Evolutionary conservation across 2,329 filamentous ascomycete genomes (phyloP), one percentile per base, ranked within the genome.

Genomic region (Didymella glomerata): DNA sequence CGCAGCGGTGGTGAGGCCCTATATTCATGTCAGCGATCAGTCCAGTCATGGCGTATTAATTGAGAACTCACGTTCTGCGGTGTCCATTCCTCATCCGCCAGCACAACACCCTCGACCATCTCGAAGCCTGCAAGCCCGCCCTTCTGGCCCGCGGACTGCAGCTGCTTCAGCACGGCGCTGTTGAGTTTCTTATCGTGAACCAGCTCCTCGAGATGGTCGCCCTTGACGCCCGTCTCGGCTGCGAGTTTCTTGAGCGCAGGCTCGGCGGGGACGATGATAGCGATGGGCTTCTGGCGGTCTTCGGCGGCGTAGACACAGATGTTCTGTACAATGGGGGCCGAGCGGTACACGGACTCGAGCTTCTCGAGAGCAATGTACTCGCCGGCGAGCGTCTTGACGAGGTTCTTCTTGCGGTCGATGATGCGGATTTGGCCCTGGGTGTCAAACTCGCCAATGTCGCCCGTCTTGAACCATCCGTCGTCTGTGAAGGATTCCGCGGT

Each of bases 341-440:
- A 88, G 62, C 93, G 89, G 81, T 97, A 98, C 54, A 96, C 84
- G 3, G 93, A 90, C 81, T 98, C 94, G 60, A 98, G 88, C 83
- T 90, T 97, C 82, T 98, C 94, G 4, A 99, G 86, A 22, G 94
- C 95, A 76, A 98, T 96, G 79, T 98, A 98, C 83, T 98, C 94
- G 68, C 94, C 94, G 61, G 93, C 93, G 65, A 92, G 86, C 64
- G 95, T 93, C 88, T 98, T 98, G 78, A 98, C 91, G 55, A 98
- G 83, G 80, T 98, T 98, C 88, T 98, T 98, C 87, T 97, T 93
- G 68, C 94, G 92, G 78, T 98, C 94, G 73, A 98, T 93, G 76
- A 98, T 89, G 68, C 84, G 86, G 66, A 98, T 80, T 76, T 96
- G 91, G 42, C 94, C 94, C 62, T 89, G 84, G 44, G 81, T 75